Conservation (phyloP, 441 rosid species). For the Populus trichocarpa region DNA sequence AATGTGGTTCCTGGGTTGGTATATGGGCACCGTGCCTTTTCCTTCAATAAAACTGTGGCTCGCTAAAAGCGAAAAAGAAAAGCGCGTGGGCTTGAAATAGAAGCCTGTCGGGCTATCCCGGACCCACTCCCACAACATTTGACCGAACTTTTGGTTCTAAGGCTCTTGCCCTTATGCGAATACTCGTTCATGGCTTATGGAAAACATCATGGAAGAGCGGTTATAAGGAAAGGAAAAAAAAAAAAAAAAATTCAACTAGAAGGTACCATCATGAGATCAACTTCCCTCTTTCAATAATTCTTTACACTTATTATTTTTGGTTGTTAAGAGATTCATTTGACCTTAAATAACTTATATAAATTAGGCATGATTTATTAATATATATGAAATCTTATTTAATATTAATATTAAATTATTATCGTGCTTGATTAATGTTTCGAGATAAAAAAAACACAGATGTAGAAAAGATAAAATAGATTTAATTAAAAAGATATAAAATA, state of each 20-base stretch:
- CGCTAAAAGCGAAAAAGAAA: not conserved
- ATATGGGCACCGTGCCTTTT: not conserved
- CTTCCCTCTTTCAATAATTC: not conserved
- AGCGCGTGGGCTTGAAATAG: slow-evolving; percentile 20
- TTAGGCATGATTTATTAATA: too few relatives aligned
- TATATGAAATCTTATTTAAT: too few relatives aligned
- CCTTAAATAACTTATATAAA: too few relatives aligned
- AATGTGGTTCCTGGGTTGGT: not conserved
- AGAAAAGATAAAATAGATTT: too few relatives aligned
- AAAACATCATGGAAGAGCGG: not conserved
- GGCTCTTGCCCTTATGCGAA: not conserved
- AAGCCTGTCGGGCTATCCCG: slow-evolving; percentile 19
- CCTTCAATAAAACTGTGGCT: not conserved
- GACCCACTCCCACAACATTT: not conserved
- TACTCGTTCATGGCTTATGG: not conserved
- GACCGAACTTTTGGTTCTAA: not conserved
- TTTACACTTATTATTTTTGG: not conserved
- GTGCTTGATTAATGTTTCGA: too few relatives aligned
- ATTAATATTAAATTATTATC: too few relatives aligned
- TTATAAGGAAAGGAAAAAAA: not conserved
- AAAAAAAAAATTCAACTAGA: too few relatives aligned
- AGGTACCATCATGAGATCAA: not conserved
- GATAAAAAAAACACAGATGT: too few relatives aligned
- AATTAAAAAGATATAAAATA: too few relatives aligned
- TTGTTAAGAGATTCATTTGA: not conserved